These are phyloP conservation scores for Cyberlindnera euphorbiae DNA, from an alignment of 805 yeast genomes.

Conservation along the genomic window DNA sequence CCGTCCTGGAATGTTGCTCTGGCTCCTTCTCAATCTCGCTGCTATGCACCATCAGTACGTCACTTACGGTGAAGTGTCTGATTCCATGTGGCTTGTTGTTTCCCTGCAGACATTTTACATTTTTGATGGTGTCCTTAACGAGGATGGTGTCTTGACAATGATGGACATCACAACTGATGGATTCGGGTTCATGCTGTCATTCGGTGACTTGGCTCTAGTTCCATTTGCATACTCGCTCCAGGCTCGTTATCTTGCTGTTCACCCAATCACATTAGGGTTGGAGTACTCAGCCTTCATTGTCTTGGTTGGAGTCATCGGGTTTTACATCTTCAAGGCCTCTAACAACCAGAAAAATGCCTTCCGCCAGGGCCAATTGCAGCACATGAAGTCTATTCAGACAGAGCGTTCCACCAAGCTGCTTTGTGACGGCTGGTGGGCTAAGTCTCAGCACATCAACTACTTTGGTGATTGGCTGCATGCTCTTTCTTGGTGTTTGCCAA, in stretches of 20 bases:
- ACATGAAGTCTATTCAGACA: constrained; percentile 67
- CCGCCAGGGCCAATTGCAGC: constrained; percentile 68
- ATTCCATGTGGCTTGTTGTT: constrained; percentile 68
- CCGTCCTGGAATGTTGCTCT: constrained; percentile 88
- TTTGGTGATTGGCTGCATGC: constrained; percentile 94
- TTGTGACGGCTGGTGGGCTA: constrained; percentile 95
- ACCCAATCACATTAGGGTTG: constrained; percentile 51
- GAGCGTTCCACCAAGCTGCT: constrained; percentile 74
- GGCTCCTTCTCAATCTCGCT: constrained; percentile 75
- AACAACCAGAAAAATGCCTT: constrained; percentile 83
- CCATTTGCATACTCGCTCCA: constrained; percentile 91
- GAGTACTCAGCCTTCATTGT: constrained; percentile 35
- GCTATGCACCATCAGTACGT: constrained; percentile 79
- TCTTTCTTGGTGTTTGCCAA: constrained; percentile 86
- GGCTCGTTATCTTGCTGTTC: constrained; percentile 70
- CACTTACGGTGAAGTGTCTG: constrained; percentile 51
- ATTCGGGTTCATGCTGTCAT: constrained; percentile 91
- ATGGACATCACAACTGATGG: constrained; percentile 97
- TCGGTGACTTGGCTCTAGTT: constrained; percentile 89
- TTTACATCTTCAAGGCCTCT: constrained; percentile 75
- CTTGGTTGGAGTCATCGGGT: constrained; percentile 55
- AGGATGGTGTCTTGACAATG: constrained; percentile 86
- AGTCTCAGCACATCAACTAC: constrained; percentile 89
- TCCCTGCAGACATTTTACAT: constrained; percentile 75
- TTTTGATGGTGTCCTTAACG: constrained; percentile 88